phyloP scores from a whole-genome alignment of 2,329 filamentous ascomycete species.

The Colletotrichum gigasporum region DNA sequence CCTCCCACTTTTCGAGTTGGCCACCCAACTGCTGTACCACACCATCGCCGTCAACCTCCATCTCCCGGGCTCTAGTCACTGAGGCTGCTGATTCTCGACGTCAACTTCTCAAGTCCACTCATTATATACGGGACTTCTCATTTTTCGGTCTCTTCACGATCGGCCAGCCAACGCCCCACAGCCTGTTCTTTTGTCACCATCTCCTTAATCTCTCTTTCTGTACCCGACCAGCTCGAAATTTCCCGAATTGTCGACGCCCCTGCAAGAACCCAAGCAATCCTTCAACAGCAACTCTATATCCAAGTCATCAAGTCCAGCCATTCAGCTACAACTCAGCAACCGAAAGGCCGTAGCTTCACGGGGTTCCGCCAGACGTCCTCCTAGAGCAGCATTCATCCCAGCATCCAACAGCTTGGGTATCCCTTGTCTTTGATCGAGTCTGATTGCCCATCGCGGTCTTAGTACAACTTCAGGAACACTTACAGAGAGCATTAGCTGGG shows the following conservation, averaged over 20 bases:
- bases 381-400: constrained; percentile 23
- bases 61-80: constrained; percentile 1
- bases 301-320: neutral
- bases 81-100: neutral
- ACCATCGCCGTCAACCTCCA: constrained; percentile 15
- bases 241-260: neutral
- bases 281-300: neutral
- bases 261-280: neutral
- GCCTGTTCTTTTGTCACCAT: constrained; percentile 12
- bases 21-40: constrained; percentile 28
- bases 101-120: neutral
- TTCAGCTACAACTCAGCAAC: neutral
- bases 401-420: constrained; percentile 9
- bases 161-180: constrained; percentile 4
- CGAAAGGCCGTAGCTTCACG: neutral
- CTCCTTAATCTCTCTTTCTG: constrained; percentile 4
- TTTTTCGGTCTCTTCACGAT: neutral
- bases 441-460: neutral
- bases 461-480: neutral
- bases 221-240: constrained; percentile 1
- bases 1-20: constrained; percentile 33
- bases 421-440: constrained; percentile 1
- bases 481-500: neutral
- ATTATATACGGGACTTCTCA: neutral
- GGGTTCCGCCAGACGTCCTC: neutral